Evolutionary conservation across 2,329 filamentous ascomycete genomes (phyloP).

Genomic region (Botrytis elliptica): DNA sequence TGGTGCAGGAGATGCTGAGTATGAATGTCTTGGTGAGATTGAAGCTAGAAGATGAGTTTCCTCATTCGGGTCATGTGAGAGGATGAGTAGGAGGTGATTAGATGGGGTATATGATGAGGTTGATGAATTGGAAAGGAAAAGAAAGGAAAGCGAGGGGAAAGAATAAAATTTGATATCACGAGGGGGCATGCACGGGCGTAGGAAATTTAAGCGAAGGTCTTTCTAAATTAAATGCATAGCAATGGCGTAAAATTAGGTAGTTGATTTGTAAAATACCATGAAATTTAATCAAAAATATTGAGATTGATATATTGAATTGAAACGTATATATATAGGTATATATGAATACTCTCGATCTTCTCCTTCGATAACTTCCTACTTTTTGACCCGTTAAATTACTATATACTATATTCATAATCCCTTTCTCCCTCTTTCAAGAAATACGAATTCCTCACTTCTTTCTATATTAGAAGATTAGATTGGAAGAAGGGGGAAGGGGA

Average conservation of each 20-base stretch:
- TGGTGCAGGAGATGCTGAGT: slow-evolving; percentile 93
- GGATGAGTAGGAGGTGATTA: neutral
- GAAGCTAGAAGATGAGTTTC: slow-evolving; percentile 92
- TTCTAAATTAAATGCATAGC: slow-evolving; percentile 10
- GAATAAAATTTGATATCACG: neutral
- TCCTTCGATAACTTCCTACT: neutral
- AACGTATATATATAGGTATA: neutral
- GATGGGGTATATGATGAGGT: neutral
- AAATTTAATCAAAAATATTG: neutral
- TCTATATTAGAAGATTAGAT: no score
- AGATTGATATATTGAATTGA: neutral
- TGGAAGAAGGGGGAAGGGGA: no score
- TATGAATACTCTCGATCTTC: no score
- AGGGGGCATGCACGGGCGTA: slow-evolving; percentile 13
- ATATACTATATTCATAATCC: no score
- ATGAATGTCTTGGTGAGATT: slow-evolving; percentile 98
- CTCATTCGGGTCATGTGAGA: slow-evolving; percentile 40
- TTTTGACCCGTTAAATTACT: neutral
- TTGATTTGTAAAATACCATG: slow-evolving; percentile 17
- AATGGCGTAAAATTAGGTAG: neutral
- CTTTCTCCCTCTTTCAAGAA: no score
- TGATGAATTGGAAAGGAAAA: neutral
- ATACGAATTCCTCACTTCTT: no score
- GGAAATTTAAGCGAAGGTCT: neutral
- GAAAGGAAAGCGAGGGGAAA: neutral